A percentile compares a stretch with the other conserved stretches of the same genome.
Evolutionary conservation across 345 rosid genomes (phyloP).

Genomic region (Noccaea caerulescens): DNA sequence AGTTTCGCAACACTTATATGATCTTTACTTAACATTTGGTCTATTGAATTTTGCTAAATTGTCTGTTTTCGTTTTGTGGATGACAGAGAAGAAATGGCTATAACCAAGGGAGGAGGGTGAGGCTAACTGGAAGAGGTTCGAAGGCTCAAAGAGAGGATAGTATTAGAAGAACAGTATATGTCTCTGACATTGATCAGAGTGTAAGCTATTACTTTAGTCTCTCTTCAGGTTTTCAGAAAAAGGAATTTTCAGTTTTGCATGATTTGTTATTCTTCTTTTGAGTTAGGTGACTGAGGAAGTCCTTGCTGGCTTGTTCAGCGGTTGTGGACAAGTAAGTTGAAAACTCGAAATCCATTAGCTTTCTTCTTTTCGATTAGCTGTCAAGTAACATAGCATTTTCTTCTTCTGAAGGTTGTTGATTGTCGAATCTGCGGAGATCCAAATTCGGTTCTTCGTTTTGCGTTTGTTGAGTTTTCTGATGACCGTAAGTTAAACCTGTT

Average conservation of each 20-base stretch:
- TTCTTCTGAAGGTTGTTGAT: slow-evolving; percentile 77
- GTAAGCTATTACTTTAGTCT: slow-evolving; percentile 32
- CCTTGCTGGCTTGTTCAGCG: slow-evolving; percentile 75
- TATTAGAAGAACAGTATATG: slow-evolving; percentile 48
- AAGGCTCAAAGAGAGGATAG: slow-evolving; percentile 61
- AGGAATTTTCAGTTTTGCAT: background rate
- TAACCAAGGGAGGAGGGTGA: slow-evolving; percentile 62
- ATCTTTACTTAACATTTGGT: background rate
- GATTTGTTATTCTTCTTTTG: slow-evolving; percentile 2
- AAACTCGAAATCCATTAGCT: slow-evolving; percentile 4
- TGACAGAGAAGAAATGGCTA: slow-evolving; percentile 60
- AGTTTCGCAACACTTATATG: slow-evolving; percentile 5
- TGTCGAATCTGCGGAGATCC: slow-evolving; percentile 95
- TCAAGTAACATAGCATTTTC: slow-evolving; percentile 25
- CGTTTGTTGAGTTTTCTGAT: slow-evolving; percentile 88
- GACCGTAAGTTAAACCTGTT: slow-evolving; percentile 57
- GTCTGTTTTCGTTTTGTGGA: slow-evolving; percentile 18
- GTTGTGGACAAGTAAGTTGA: slow-evolving; percentile 74
- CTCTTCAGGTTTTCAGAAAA: background rate
- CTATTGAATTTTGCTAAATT: background rate
- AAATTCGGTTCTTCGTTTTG: slow-evolving; percentile 89
- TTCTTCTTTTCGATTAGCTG: background rate
- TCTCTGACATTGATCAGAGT: slow-evolving; percentile 47
- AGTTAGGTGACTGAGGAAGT: slow-evolving; percentile 81
- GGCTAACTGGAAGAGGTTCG: slow-evolving; percentile 61